These are phyloP conservation scores for Porodaedalea pini DNA, from an alignment of 1,284 basidiomycete genomes.

Conservation along the genomic window DNA sequence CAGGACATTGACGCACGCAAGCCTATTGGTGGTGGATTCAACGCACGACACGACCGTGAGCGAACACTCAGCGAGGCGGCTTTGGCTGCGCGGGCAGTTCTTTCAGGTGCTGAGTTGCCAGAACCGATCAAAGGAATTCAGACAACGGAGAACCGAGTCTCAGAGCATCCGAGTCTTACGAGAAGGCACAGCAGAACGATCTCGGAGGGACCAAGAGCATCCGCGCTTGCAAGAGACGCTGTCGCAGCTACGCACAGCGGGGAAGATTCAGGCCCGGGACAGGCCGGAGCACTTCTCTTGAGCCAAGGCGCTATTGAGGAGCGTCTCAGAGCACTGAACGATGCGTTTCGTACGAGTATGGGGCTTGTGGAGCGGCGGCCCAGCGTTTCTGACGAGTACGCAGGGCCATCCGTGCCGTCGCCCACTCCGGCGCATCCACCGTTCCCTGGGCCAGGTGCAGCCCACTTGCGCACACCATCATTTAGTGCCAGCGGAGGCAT, in stretches of 20 bases:
- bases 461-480: constrained; percentile 4
- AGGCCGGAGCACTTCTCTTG: neutral
- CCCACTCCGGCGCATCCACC: neutral
- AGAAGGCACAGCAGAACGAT: constrained; percentile 11
- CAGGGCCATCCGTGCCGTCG: neutral
- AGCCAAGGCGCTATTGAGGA: constrained; percentile 55
- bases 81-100: neutral
- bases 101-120: constrained; percentile 1
- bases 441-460: constrained; percentile 4
- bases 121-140: neutral
- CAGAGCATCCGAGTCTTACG: neutral
- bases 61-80: constrained; percentile 18
- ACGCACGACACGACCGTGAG: constrained; percentile 13
- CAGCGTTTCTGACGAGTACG: neutral
- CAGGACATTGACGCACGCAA: constrained; percentile 67
- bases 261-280: neutral
- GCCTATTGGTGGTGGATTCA: constrained; percentile 41
- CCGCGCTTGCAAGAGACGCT: constrained; percentile 22
- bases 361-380: constrained; percentile 22
- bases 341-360: constrained; percentile 56
- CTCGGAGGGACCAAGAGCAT: constrained; percentile 24
- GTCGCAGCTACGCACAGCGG: neutral
- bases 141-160: neutral
- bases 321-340: constrained; percentile 59
- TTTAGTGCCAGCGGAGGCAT: neutral